Percentiles rank a stretch among this genome's conserved stretches.
Conservation (phyloP, 768 basidiomycete species). For the Pulveroboletus sp. region DNA sequence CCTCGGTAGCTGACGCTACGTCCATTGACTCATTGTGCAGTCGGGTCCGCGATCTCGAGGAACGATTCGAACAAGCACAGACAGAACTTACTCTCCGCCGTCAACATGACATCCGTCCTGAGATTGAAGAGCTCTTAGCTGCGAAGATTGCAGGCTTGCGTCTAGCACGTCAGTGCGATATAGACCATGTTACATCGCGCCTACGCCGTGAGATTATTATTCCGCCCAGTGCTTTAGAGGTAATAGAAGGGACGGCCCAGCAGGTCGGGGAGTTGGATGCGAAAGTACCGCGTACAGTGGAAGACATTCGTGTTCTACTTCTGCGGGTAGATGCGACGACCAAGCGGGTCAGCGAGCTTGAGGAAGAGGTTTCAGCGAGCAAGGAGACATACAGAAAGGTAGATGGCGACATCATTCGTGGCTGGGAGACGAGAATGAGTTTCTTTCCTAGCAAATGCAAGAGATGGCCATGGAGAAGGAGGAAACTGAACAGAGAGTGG, state of each 20-base stretch:
- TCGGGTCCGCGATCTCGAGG: slow-evolving; percentile 22
- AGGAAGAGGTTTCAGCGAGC: slow-evolving; percentile 18
- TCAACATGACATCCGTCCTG: slow-evolving; percentile 13
- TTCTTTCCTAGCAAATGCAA: slow-evolving; percentile 15
- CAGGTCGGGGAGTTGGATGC: slow-evolving; percentile 19
- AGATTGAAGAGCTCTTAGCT: slow-evolving; percentile 17
- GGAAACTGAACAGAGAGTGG: slow-evolving; percentile 9
- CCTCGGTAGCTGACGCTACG: background rate
- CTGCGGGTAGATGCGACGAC: slow-evolving; percentile 19
- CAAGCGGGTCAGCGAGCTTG: slow-evolving; percentile 17
- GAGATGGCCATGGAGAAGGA: slow-evolving; percentile 13
- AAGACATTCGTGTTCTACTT: slow-evolving; percentile 25
- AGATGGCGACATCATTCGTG: background rate
- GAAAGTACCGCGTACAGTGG: slow-evolving; percentile 21
- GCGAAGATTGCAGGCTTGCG: slow-evolving; percentile 19
- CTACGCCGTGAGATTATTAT: slow-evolving; percentile 20
- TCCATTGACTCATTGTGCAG: slow-evolving; percentile 10
- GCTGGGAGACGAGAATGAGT: background rate
- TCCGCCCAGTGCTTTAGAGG: slow-evolving; percentile 9
- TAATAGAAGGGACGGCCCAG: slow-evolving; percentile 17
- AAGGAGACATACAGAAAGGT: slow-evolving; percentile 20
- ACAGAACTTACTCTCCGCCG: slow-evolving; percentile 28
- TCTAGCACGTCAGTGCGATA: slow-evolving; percentile 18
- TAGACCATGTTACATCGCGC: slow-evolving; percentile 12
- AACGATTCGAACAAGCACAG: slow-evolving; percentile 29